Evolutionary conservation across 2,329 filamentous ascomycete genomes (phyloP), one percentile per base, ranked within the genome.

Genomic region (Ophiostoma fasciatum): DNA sequence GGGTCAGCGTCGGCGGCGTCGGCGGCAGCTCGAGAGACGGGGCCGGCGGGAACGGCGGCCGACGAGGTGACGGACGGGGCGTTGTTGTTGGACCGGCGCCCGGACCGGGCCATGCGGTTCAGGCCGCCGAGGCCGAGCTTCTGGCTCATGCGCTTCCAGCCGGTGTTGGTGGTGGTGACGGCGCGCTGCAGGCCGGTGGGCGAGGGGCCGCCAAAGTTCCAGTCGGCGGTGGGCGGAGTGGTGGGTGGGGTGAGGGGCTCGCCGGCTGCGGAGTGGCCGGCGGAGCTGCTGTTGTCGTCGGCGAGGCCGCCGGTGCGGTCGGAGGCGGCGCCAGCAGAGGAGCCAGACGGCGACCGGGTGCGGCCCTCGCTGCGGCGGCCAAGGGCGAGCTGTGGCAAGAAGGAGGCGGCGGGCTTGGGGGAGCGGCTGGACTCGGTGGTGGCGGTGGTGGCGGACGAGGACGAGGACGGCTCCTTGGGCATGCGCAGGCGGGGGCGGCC

Each of bases 211-310:
- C 57, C 58, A 43, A 70, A 67, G 4, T 57, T 52, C 57, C 64
- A 72, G 42, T 76, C 68, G 0, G 70, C 66, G 1, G 67, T 71
- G 0, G 79, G 78, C 23, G 81, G 78, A 4, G 76, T 82, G 3
- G 71, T 82, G 1, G 80, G 80, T 0, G 81, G 81, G 4, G 81
- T 85, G 63, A 83, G 76, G 4, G 67, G 78, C 49, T 78, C 77
- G 41, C 63, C 59, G 19, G 58, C 52, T 33, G 64, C 54, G 23
- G 71, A 62, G 35, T 74, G 54, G 23, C 71, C 62, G 35, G 74
- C 64, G n/a, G 67, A 65, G 42, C 68, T 70, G 38, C 67, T 69
- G 40, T 69, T 79, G 51, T 82, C 78, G 46, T 83, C 78, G 1
- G 70, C 72, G 39, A 74, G 53, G 17, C 63, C 61, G 21, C 69